These are phyloP conservation scores for Kalanchoe fedtschenkoi DNA, from an alignment of 164 flowering plant genomes.

Conservation along the genomic window DNA sequence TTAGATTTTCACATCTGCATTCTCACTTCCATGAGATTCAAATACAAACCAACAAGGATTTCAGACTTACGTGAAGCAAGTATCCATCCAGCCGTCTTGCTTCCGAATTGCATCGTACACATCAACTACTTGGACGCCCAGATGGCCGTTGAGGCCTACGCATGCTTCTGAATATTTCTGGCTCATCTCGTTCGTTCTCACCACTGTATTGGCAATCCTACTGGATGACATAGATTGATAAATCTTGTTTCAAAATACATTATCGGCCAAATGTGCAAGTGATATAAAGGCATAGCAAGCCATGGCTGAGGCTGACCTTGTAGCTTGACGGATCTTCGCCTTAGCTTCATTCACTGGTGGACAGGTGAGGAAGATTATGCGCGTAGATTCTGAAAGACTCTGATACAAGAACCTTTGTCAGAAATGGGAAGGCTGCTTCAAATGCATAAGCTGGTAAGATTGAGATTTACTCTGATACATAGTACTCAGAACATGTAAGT, in stretches of 20 bases:
- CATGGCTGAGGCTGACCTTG: no score
- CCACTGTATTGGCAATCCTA: slow-evolving; percentile 30
- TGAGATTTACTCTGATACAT: no score
- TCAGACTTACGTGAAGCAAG: slow-evolving; percentile 71
- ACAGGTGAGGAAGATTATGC: slow-evolving; percentile 38
- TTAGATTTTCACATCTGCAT: no score
- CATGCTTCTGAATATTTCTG: slow-evolving; percentile 75
- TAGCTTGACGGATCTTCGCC: slow-evolving; percentile 22
- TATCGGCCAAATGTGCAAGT: no score
- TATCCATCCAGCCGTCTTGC: slow-evolving; percentile 47
- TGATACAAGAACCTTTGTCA: slow-evolving; percentile 14
- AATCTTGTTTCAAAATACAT: no score
- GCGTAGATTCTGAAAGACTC: slow-evolving; percentile 68
- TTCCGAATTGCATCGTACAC: slow-evolving; percentile 67
- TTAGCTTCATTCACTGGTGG: slow-evolving; percentile 65
- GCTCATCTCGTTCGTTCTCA: slow-evolving; percentile 68
- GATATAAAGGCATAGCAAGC: no score
- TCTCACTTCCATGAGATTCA: no score
- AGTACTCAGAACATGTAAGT: no score
- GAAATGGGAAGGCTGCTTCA: no score
- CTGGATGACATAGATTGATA: slow-evolving; percentile 33
- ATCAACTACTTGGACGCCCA: no score
- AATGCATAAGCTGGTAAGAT: no score
- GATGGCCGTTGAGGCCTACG: slow-evolving; percentile 45
- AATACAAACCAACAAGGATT: no score